Percentiles rank a stretch among this genome's conserved stretches.
Conservation (phyloP, 2,329 filamentous ascomycete genomes). For the Aspergillus hortae region DNA sequence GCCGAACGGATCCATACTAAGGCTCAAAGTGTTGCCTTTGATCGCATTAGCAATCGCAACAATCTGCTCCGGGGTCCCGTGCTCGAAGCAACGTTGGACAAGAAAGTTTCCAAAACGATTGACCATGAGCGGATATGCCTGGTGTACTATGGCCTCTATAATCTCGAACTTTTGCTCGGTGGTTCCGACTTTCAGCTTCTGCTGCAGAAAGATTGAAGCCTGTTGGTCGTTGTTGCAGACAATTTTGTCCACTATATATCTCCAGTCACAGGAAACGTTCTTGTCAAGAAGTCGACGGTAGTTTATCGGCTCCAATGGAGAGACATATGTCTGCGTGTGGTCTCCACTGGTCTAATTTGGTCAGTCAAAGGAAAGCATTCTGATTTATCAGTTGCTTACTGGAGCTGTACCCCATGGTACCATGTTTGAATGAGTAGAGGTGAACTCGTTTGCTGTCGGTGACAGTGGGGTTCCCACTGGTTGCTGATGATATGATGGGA, state of each 20-base stretch:
- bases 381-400: conserved; percentile 46
- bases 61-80: conserved; percentile 91
- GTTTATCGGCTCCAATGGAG: conserved; percentile 87
- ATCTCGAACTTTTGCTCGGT: conserved; percentile 96
- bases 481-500: conserved; percentile 50
- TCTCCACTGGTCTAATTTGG: conserved; percentile 34
- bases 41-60: conserved; percentile 93
- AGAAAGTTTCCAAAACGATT: conserved; percentile 99
- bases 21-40: conserved; percentile 83
- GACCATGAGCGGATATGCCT: conserved; percentile 94
- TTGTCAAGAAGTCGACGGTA: conserved; percentile 93
- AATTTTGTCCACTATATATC: conserved; percentile 99
- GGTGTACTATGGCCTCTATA: conserved; percentile 89
- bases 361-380: conserved; percentile 16
- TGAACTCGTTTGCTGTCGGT: conserved; percentile 72
- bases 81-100: conserved; percentile 97
- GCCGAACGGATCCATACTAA: conserved; percentile 98
- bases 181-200: conserved; percentile 96
- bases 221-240: conserved; percentile 99
- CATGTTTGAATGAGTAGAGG: conserved; percentile 39
- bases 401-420: conserved; percentile 39
- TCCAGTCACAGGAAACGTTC: conserved; percentile 97
- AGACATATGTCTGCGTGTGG: conserved; percentile 72
- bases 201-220: conserved; percentile 96
- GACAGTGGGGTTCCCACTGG: conserved; percentile 65